A percentile compares a stretch with the other conserved stretches of the same genome.
These are phyloP conservation scores for Litchi chinensis DNA, from an alignment of 345 rosid species.

Conservation along the genomic window DNA sequence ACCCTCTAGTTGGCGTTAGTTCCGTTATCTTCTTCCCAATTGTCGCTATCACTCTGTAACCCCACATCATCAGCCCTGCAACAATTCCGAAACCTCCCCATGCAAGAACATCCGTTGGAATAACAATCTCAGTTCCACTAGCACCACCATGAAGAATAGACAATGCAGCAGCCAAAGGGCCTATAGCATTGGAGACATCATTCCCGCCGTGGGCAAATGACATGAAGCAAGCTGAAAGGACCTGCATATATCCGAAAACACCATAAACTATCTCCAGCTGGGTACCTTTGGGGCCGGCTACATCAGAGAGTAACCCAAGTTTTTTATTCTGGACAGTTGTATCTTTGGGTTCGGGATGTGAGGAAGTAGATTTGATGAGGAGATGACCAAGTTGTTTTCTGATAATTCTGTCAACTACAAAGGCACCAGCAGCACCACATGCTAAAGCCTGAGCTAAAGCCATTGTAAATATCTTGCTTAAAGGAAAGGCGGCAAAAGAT, in stretches of 20 bases:
- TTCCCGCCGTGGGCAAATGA: constrained; percentile 97
- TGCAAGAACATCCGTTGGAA: constrained; percentile 83
- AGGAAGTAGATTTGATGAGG: constrained; percentile 49
- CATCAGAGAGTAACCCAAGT: constrained; percentile 79
- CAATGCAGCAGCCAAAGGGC: constrained; percentile 89
- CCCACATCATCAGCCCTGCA: constrained; percentile 89
- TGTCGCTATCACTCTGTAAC: constrained; percentile 91
- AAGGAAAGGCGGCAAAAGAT: constrained; percentile 87
- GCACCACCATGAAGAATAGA: constrained; percentile 80
- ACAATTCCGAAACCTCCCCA: constrained; percentile 99
- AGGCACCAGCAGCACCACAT: constrained; percentile 80
- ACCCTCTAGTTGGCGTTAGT: constrained; percentile 93
- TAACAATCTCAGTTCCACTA: constrained; percentile 60
- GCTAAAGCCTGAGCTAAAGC: constrained; percentile 77
- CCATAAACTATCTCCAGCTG: constrained; percentile 90
- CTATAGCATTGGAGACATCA: constrained; percentile 94
- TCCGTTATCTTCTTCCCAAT: constrained; percentile 97
- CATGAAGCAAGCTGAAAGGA: constrained; percentile 98
- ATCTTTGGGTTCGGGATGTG: constrained; percentile 41
- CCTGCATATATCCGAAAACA: constrained; percentile 92
- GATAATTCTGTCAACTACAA: constrained; percentile 66
- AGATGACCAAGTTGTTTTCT: constrained; percentile 85
- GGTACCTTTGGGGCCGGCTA: constrained; percentile 91
- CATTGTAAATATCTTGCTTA: constrained; percentile 59
- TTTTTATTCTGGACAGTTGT: constrained; percentile 37